phyloP scores from a whole-genome alignment of 257 asterid species.

The Verbena officinalis region DNA sequence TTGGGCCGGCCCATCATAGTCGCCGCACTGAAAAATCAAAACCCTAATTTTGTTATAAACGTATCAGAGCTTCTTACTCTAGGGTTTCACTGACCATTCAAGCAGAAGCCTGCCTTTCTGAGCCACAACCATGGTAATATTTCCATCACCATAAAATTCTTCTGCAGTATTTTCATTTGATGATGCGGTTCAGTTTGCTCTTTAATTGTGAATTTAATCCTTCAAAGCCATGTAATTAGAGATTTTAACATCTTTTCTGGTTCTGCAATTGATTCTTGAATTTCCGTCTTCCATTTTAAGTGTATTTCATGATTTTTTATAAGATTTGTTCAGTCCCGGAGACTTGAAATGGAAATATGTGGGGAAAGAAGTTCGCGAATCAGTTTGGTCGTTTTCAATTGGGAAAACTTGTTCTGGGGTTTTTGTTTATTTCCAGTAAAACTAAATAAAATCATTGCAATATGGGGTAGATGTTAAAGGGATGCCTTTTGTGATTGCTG shows the following conservation, averaged over 20 bases:
- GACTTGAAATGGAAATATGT: not conserved
- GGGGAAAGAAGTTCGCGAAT: not conserved
- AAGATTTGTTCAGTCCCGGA: not conserved
- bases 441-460: not conserved
- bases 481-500: no score
- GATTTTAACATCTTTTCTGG: not conserved
- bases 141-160: no score
- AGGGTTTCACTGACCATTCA: slow-evolving; percentile 12
- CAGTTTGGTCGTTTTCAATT: not conserved
- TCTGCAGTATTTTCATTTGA: not conserved
- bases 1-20: slow-evolving; percentile 22
- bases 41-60: slow-evolving; percentile 14
- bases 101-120: not conserved
- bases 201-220: not conserved
- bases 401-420: not conserved
- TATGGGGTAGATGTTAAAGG: no score
- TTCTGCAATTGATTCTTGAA: not conserved
- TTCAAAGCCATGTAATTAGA: not conserved
- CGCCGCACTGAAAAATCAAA: slow-evolving; percentile 1
- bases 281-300: not conserved
- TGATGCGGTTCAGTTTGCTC: not conserved
- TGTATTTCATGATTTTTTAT: not conserved
- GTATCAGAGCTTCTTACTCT: not conserved
- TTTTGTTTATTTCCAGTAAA: not conserved
- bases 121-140: slow-evolving; percentile 31